Percentiles rank a stretch among this genome's conserved stretches.
These are phyloP conservation scores for Colletotrichum sp. DNA, from an alignment of 2,329 filamentous ascomycete genomes.

Conservation along the genomic window DNA sequence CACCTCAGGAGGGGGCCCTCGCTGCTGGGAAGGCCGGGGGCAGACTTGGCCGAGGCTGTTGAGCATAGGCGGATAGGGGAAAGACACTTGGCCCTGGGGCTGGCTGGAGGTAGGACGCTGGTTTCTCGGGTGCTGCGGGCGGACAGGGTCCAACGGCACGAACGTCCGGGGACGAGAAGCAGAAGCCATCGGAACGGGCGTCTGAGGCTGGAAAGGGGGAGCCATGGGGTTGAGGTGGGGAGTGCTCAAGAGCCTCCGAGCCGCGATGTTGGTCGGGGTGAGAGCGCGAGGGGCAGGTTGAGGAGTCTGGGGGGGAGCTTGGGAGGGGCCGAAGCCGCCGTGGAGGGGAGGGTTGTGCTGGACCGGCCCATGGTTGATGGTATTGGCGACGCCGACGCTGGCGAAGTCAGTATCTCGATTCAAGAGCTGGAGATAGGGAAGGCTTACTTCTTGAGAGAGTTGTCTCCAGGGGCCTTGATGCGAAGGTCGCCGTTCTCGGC, in stretches of 20 bases:
- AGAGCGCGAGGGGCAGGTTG: background rate
- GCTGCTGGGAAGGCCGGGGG: background rate
- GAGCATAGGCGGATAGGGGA: background rate
- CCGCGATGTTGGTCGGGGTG: background rate
- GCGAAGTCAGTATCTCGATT: background rate
- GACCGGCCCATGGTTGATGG: background rate
- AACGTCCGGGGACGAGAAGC: background rate
- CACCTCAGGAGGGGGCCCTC: background rate
- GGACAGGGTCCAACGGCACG: background rate
- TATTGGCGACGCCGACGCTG: background rate
- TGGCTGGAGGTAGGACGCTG: background rate
- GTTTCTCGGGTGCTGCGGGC: background rate
- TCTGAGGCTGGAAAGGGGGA: background rate
- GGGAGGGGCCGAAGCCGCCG: background rate
- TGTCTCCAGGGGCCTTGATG: background rate
- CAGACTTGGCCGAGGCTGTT: background rate
- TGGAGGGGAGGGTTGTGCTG: background rate
- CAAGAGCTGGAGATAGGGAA: accelerated
- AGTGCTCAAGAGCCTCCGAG: background rate
- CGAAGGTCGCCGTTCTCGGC: background rate
- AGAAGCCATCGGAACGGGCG: no score
- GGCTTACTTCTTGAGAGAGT: background rate
- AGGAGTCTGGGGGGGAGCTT: background rate
- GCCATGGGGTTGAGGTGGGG: background rate
- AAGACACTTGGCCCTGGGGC: background rate